Base-by-base conservation (phyloP, 2,329 filamentous ascomycete genomes). In the Alternaria incomplexa region DNA sequence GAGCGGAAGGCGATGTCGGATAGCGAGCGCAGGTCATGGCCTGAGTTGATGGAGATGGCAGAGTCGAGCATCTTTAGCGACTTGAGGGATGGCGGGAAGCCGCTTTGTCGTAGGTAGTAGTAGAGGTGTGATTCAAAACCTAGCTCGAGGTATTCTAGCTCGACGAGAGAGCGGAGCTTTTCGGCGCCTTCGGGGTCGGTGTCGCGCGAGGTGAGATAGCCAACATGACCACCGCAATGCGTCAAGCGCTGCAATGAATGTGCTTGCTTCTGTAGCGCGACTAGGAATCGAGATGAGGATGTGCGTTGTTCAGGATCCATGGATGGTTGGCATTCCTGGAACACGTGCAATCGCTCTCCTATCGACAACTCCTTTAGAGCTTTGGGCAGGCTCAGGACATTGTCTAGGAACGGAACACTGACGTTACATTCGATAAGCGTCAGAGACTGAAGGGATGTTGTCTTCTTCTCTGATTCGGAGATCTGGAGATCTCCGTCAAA, bases 351-450 rank as follows among this genome's bases (percentile, higher is more conserved):
- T 25, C 78, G 69, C 60, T 80, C 77, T 12, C 74, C 76, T 11
- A 80, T 73, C 1, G 69, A 72, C 6, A 80, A 67, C 30, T 73
- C 66, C 54, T 76, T 72, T 3, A 80, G 62, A 6, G 75, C 74
- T 40, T 71, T 75, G 2, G 78, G 78, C 11, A 78, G 59, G 11
- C 70, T 68, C n/a, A 80, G 64, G 5, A 78, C 64, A 2, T 70
- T 52, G 20, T 74, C 58, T 2, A 80, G 63, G 22, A 75, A 75
- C 2, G 62, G 40, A 4, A 79, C 64, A 12, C 70, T 67, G 56
- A 80, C 73, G 43, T 80, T 80, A 36, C 77, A 79, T 60, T 80
- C 78, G 12, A 79, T 74, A n/a, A 80, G 69, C 2, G 69, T 76
- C 9, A 80, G 59, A 5, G 72, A 77, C 26, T 66, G 67, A 1